Evolutionary conservation across 352 stramenopile species (phyloP), one percentile per base, ranked within the genome.

Genomic region (Globisporangium paddicum): DNA sequence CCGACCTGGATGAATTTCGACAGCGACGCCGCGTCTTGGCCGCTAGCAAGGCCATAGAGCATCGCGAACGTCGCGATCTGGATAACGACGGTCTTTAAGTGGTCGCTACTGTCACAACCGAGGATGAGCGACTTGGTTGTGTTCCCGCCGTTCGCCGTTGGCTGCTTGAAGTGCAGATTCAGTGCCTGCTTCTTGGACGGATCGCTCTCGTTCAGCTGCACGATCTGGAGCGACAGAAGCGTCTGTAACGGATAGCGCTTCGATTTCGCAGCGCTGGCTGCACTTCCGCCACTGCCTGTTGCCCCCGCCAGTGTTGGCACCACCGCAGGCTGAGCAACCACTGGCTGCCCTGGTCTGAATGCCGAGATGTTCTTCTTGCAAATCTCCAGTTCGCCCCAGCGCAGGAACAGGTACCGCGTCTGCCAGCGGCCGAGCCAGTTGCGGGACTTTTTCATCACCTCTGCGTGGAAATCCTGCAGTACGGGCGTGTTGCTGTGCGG

Each of bases 371-470:
- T 64, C 35, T 62, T 70, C 37, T 77, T 86, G 56, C 70, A 65
- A 52, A 90, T 77, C 58, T 90, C 74, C 37, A 90, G 56, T 23
- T 76, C 63, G 26, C 73, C 69, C 72, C 76, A 88, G 13, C 74
- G 73, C 6, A 90, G 55, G 16, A 77, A 56, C 41, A 88, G 28
- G 9, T 75, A 68, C 0, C 76, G 67, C 11, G 68, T 66, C 19
- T 77, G 72, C 78, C 81, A 86, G 3, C 80, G 68, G 21, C 74
- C 77, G 26, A 89, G 65, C 80, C 80, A 90, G 55, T 75, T 82
- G 21, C 82, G 73, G 34, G 72, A 86, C 32, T 87, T 89, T 62
- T 89, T 87, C 28, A 79, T 38, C 26, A 90, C 75, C 18, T 90
- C 72, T 0, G 64, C 51, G 13, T 71, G 60, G 45, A 84, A 87